Percentiles rank a stretch among this genome's conserved stretches.
Conservation (phyloP, 129 eudicot species). For the Chrysanthemum seticuspe region DNA sequence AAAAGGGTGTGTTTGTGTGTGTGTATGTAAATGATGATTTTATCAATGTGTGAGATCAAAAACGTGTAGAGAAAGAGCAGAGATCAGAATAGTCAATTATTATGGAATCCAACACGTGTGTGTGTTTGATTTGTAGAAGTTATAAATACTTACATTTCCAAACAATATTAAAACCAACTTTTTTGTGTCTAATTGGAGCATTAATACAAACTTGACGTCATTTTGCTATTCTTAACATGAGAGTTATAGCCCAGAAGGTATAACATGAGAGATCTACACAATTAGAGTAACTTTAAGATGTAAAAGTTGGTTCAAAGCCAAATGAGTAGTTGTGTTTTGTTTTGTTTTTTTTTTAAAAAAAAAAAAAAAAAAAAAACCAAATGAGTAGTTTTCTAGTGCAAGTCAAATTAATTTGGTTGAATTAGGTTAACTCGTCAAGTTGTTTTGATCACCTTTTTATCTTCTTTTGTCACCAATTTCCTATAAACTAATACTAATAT, state of each 20-base stretch:
- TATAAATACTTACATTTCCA: slow-evolving; percentile 10
- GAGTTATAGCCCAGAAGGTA: not conserved
- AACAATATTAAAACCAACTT: not conserved
- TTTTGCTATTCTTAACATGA: not conserved
- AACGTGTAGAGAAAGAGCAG: slow-evolving; percentile 35
- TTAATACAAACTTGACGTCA: slow-evolving; percentile 25
- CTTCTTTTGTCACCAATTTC: too few relatives aligned
- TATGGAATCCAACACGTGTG: slow-evolving; percentile 40
- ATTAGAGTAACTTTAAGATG: too few relatives aligned
- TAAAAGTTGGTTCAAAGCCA: too few relatives aligned
- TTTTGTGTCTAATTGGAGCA: slow-evolving; percentile 4
- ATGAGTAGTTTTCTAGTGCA: too few relatives aligned
- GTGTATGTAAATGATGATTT: slow-evolving; percentile 17
- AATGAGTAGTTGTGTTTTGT: too few relatives aligned
- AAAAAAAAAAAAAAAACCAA: too few relatives aligned
- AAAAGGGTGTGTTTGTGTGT: slow-evolving; percentile 20
- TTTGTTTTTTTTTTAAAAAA: too few relatives aligned
- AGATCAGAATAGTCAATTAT: slow-evolving; percentile 39
- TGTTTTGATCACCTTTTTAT: too few relatives aligned
- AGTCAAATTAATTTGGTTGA: too few relatives aligned
- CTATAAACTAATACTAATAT: too few relatives aligned
- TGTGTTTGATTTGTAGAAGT: slow-evolving; percentile 25
- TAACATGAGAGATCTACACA: too few relatives aligned
- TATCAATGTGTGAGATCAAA: slow-evolving; percentile 24
- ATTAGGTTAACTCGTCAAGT: too few relatives aligned